Conservation (phyloP, 805 yeast species). For the Sungouiozyma ichnusensis region DNA sequence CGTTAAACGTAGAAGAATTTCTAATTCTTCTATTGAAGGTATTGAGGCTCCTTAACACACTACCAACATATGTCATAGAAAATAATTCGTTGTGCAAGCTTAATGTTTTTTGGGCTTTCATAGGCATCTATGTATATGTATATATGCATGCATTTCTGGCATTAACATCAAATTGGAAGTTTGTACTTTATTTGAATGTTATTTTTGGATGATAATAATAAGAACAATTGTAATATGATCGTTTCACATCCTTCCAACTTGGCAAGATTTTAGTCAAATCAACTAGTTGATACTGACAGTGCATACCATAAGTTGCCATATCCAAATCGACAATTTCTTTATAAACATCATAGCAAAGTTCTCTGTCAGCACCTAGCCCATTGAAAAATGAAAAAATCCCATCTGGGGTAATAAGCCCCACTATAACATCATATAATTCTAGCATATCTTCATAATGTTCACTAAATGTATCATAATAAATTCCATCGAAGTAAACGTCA, state of each 20-base stretch:
- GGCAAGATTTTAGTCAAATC: conserved; percentile 16
- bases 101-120: too few relatives aligned
- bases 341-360: conserved; percentile 73
- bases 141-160: background rate
- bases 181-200: conserved; percentile 7
- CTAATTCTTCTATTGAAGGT: background rate
- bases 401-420: conserved; percentile 69
- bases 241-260: conserved; percentile 27
- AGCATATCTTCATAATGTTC: conserved; percentile 87
- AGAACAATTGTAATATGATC: conserved; percentile 27
- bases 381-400: conserved; percentile 89
- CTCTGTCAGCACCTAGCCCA: conserved; percentile 77
- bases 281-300: conserved; percentile 38
- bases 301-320: conserved; percentile 65
- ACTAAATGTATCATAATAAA: conserved; percentile 87
- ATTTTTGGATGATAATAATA: conserved; percentile 27
- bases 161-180: background rate
- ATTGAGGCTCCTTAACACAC: background rate
- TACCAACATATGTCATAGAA: too few relatives aligned
- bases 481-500: conserved; percentile 68
- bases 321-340: conserved; percentile 73
- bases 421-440: conserved; percentile 68
- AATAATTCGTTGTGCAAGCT: too few relatives aligned
- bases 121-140: background rate
- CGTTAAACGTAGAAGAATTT: conserved; percentile 6